Conservation (phyloP, 106 monocot genomes). For the Alisma plantagoaquatica region DNA sequence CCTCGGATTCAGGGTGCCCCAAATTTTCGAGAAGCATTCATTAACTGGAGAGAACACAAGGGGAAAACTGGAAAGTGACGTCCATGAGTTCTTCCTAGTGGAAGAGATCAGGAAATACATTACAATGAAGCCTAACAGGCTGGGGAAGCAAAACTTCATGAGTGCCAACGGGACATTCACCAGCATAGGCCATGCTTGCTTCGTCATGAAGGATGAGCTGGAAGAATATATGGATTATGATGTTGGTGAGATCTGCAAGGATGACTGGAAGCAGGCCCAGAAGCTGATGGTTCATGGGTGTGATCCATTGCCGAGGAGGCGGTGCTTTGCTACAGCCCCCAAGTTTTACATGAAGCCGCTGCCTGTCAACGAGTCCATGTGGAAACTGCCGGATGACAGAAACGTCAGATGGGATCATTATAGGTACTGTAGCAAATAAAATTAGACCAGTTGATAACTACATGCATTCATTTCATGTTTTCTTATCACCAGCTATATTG, state of each 20-base stretch:
- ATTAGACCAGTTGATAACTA: too few species aligned
- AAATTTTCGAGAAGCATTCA: too few species aligned
- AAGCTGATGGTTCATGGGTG: slow-evolving; percentile 63
- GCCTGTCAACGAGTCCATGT: slow-evolving; percentile 35
- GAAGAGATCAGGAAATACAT: slow-evolving; percentile 69
- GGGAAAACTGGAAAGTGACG: too few species aligned
- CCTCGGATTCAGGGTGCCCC: too few species aligned
- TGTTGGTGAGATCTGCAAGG: slow-evolving; percentile 64
- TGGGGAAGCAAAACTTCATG: slow-evolving; percentile 77
- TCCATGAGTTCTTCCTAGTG: slow-evolving; percentile 41
- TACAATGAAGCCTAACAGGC: slow-evolving; percentile 55
- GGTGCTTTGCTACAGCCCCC: slow-evolving; percentile 55
- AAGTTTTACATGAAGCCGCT: slow-evolving; percentile 47
- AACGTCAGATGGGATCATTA: slow-evolving; percentile 69
- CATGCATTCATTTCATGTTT: too few species aligned
- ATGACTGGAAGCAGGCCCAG: slow-evolving; percentile 66
- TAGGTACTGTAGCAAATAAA: too few species aligned
- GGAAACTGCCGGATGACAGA: slow-evolving; percentile 46
- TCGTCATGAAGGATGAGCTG: slow-evolving; percentile 55
- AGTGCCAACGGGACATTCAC: slow-evolving; percentile 63
- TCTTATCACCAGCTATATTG: too few species aligned
- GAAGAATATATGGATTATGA: slow-evolving; percentile 85
- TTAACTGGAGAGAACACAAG: too few species aligned
- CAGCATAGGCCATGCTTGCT: slow-evolving; percentile 64
- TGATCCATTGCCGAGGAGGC: slow-evolving; percentile 50